Base-by-base conservation (phyloP, 2,329 filamentous ascomycete species). In the Lachnellula hyalina region DNA sequence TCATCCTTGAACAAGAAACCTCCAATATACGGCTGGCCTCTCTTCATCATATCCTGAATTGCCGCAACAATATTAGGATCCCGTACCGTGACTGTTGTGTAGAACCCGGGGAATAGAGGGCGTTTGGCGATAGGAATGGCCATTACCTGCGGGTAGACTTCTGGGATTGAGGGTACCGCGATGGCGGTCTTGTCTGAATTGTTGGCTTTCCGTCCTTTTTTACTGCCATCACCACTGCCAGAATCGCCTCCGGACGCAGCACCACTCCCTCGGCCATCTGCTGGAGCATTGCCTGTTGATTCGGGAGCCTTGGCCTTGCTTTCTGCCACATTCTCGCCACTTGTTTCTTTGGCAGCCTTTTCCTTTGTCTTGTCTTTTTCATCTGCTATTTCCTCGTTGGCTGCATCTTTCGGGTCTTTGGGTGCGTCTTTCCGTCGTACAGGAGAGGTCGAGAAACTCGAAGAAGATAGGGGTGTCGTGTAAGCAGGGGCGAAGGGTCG, bases 1-100 rank as follows among this genome's bases (percentile, higher is more conserved):
- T 96, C 93, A 68, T 99, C 92, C 73, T 97, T 97, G 77, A 97
- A 91, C 67, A 99, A 73, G 74, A 99, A 99, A 3, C 92, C 93
- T 59, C 94, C 94, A 41, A 99, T 90, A 67, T 99, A 99, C 23
- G 93, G 95, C 72, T 99, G 95, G 0, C 94, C 94, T 51, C 93
- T 82, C 78, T 96, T 96, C 70, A 97, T 90, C 80, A 96, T 94
- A 69, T 99, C 95, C 55, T 92, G 88, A 62, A 99, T 96, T 21
- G 94, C 94, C 40, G 86, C 85, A 14, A 92, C 88, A 36, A 99
- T 94, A 64, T 94, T 89, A 17, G 89, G 89, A 67, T 99, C 91
- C 69, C 90, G 87, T 63, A 99, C 96, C 3, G 93, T 99, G 63
- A 99, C 94, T 9, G 94, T 93, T 74, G 99, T 99, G 77, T 99